Evolutionary conservation across 1,284 basidiomycete species (phyloP), one percentile per base, ranked within the genome.

Genomic region (Leccinum fallax): DNA sequence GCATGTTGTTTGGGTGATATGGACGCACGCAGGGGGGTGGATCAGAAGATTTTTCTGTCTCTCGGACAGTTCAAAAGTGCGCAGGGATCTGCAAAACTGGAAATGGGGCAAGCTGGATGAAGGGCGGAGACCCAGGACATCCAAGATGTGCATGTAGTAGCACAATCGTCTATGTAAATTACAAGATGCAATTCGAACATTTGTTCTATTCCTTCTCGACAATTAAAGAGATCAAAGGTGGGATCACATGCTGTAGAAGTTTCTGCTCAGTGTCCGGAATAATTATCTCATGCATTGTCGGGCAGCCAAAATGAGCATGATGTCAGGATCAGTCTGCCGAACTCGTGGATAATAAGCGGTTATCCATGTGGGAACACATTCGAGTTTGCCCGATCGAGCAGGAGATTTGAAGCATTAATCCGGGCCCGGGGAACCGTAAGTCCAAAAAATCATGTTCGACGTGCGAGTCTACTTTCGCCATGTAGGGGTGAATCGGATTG

Each of bases 1-100:
- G 93, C 38, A 78, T 97, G 75, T 76, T 97, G 56, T 98, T 98
- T 74, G 90, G 63, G 26, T 71, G 53, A 43, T 43, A 43, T 10
- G 10, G 10, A 43, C 38, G 16, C 38, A 5, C 9, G 38, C 36
- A 38, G 15, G 4, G 36, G 36, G 36, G 15, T 16, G 15, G 36
- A 38, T 16, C 16, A 15, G 15, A 38, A 2, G 16, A 43, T 19
- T 43, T 43, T 1, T 10, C 40, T 19, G n/a, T 19, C 40, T 19
- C 19, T 43, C n/a, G 10, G 40, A 43, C n/a, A 5, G n/a, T 43
- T 43, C 16, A 19, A 43, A 38, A 43, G 40, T 5, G 16, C 9
- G n/a, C 7, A 40, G 34, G 21, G 34, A 28, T 26, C 16, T 38
- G 34, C 19, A 21, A 21, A 46, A 11, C 5, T 10, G n/a, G 19